Conservation (phyloP, 768 basidiomycete genomes). For the Leucosporidium scottii region DNA sequence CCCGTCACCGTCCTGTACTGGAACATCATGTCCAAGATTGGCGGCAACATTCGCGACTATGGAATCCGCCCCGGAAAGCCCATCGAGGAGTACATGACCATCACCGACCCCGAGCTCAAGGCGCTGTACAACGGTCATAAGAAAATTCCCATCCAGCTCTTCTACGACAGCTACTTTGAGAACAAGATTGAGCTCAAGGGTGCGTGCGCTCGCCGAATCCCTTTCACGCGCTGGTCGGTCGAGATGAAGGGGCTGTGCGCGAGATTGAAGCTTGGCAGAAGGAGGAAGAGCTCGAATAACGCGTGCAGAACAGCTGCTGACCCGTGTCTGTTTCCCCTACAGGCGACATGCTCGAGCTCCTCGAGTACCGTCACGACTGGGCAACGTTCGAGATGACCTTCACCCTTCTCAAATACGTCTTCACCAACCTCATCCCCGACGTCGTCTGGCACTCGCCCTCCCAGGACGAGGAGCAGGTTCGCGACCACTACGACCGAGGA, state of each 20-base stretch:
- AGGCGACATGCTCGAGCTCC: slow-evolving; percentile 88
- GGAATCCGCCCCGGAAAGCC: slow-evolving; percentile 82
- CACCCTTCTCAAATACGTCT: slow-evolving; percentile 89
- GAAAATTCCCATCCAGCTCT: slow-evolving; percentile 95
- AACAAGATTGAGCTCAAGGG: slow-evolving; percentile 95
- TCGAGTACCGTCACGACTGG: slow-evolving; percentile 96
- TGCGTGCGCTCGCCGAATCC: slow-evolving; percentile 39
- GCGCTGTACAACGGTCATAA: slow-evolving; percentile 68
- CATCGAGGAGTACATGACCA: slow-evolving; percentile 81
- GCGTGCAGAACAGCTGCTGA: no score
- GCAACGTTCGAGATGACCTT: slow-evolving; percentile 81
- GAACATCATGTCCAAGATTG: slow-evolving; percentile 75
- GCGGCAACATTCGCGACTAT: slow-evolving; percentile 59
- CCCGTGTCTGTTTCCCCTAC: not conserved
- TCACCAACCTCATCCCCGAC: slow-evolving; percentile 80
- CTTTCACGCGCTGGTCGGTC: not conserved
- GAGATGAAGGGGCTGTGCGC: no score
- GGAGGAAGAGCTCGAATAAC: no score
- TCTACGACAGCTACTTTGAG: slow-evolving; percentile 96
- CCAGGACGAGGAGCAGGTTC: slow-evolving; percentile 93
- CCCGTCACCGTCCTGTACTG: slow-evolving; percentile 83
- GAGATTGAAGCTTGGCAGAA: not conserved
- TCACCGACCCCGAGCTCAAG: slow-evolving; percentile 76
- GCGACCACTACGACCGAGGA: slow-evolving; percentile 92
- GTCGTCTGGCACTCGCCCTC: slow-evolving; percentile 80